Evolutionary conservation across 495 filamentous ascomycete genomes (phyloP).

Genomic region (Penicillium waksmanii): DNA sequence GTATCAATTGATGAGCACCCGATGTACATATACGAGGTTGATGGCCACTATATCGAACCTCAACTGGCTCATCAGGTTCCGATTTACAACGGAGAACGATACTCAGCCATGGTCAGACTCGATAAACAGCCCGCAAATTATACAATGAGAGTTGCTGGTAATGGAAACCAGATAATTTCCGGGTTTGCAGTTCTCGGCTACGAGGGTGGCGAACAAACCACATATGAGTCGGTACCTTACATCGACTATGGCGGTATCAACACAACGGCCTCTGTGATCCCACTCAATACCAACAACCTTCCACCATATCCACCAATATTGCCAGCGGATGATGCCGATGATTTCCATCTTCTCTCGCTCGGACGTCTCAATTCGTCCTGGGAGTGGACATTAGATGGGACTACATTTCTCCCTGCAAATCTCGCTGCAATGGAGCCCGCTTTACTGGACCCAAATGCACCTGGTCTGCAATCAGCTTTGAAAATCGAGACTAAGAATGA

Average conservation of each 20-base stretch:
- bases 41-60: conserved; percentile 43
- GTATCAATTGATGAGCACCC: conserved; percentile 51
- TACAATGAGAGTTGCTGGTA: conserved; percentile 36
- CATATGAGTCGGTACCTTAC: conserved; percentile 31
- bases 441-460: conserved; percentile 35
- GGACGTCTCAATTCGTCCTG: conserved; percentile 39
- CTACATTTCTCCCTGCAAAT: conserved; percentile 21
- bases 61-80: conserved; percentile 31
- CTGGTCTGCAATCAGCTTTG: conserved; percentile 26
- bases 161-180: conserved; percentile 38
- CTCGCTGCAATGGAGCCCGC: conserved; percentile 29
- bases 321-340: conserved; percentile 36
- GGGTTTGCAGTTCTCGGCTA: conserved; percentile 37
- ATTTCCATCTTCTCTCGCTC: conserved; percentile 40
- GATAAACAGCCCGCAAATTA: conserved; percentile 38
- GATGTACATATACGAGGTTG: conserved; percentile 47
- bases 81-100: conserved; percentile 39
- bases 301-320: conserved; percentile 39
- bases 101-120: conserved; percentile 41
- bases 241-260: conserved; percentile 44
- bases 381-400: conserved; percentile 44
- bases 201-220: conserved; percentile 18
- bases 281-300: conserved; percentile 35
- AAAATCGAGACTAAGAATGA: conserved; percentile 50
- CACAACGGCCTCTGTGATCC: conserved; percentile 33